Evolutionary conservation across 768 basidiomycete genomes (phyloP).

Genomic region (Coprinopsis cinerea): DNA sequence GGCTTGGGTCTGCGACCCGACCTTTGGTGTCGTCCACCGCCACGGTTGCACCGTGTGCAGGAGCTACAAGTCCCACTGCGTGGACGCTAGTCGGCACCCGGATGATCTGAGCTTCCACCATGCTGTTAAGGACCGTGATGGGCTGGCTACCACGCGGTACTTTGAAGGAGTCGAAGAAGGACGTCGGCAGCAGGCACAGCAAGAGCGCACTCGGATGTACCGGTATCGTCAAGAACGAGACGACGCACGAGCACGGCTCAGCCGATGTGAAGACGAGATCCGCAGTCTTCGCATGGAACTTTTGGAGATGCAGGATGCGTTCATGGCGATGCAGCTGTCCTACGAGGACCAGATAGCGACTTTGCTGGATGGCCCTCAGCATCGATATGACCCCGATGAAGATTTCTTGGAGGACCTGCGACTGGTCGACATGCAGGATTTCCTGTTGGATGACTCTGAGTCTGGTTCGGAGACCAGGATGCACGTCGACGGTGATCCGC

Average conservation of each 20-base stretch:
- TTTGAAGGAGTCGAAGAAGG: slow-evolving; percentile 17
- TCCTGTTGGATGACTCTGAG: too few relatives aligned
- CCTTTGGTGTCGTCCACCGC: slow-evolving; percentile 16
- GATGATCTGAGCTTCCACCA: slow-evolving; percentile 9
- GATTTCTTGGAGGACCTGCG: neutral
- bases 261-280: slow-evolving; percentile 13
- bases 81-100: slow-evolving; percentile 4
- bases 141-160: slow-evolving; percentile 3
- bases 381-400: neutral
- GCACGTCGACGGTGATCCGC: too few relatives aligned
- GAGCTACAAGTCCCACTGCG: slow-evolving; percentile 14
- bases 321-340: slow-evolving; percentile 19
- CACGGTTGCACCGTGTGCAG: slow-evolving; percentile 12
- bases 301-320: slow-evolving; percentile 15
- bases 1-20: slow-evolving; percentile 12
- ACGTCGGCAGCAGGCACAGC: slow-evolving; percentile 11
- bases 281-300: slow-evolving; percentile 16
- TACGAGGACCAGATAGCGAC: slow-evolving; percentile 13
- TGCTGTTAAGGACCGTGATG: slow-evolving; percentile 14
- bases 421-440: too few relatives aligned
- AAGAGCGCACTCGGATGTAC: slow-evolving; percentile 13
- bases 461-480: too few relatives aligned
- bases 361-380: neutral
- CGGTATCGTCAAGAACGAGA: slow-evolving; percentile 18
- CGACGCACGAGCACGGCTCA: slow-evolving; percentile 13